Evolutionary conservation across 2,329 filamentous ascomycete species (phyloP).

Genomic region (Chaetomium strumarium): DNA sequence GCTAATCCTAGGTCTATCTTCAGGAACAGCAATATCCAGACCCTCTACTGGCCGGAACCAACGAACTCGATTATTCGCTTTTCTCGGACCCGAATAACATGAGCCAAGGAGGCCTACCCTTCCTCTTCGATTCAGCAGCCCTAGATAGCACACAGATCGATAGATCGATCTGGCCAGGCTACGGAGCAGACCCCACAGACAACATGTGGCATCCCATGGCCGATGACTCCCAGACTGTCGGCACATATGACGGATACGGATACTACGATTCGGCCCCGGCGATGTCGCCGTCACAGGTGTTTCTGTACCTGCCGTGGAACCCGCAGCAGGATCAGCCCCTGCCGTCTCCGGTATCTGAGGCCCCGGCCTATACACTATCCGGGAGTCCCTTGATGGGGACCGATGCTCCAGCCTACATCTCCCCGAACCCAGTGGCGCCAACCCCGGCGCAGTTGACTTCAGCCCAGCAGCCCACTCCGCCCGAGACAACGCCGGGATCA

Average conservation of each 20-base stretch:
- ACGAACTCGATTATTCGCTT: no score
- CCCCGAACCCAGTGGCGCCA: neutral
- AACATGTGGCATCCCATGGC: neutral
- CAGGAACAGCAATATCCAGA: neutral
- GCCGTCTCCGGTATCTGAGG: conserved; percentile 14
- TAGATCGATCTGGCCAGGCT: neutral
- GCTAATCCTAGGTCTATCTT: neutral
- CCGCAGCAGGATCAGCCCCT: conserved; percentile 3
- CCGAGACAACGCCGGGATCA: neutral
- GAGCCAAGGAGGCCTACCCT: neutral
- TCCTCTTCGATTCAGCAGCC: neutral
- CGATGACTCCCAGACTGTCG: neutral
- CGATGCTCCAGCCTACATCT: neutral
- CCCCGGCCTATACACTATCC: neutral
- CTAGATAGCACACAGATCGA: neutral
- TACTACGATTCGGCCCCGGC: neutral
- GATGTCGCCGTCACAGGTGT: neutral
- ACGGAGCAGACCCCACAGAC: neutral
- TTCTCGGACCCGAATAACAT: neutral
- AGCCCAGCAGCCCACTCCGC: neutral
- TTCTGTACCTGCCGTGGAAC: conserved; percentile 8
- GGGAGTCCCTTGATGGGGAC: neutral
- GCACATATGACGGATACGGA: no score
- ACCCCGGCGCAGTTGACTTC: neutral
- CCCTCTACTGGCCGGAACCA: neutral